These are phyloP conservation scores for Dentipellis sp. DNA, from an alignment of 768 basidiomycete species.

Conservation along the genomic window DNA sequence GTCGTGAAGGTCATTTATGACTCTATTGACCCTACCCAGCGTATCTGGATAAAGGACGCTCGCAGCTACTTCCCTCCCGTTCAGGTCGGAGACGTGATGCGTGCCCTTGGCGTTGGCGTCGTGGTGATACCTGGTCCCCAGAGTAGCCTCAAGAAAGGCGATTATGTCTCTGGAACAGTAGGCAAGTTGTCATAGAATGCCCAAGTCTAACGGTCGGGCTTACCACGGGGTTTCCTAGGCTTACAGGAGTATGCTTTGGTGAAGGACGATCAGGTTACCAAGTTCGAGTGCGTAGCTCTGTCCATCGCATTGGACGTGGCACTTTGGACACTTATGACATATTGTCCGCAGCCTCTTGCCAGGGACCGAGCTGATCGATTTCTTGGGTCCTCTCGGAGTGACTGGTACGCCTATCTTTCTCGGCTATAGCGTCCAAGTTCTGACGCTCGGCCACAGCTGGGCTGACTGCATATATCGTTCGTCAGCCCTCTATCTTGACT, in stretches of 20 bases:
- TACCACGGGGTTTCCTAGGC: constrained; percentile 29
- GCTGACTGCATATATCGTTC: constrained; percentile 84
- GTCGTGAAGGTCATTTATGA: constrained; percentile 76
- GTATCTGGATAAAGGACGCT: constrained; percentile 66
- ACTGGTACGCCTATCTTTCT: constrained; percentile 38
- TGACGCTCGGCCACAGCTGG: constrained; percentile 33
- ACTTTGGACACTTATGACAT: not conserved
- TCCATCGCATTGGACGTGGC: not conserved
- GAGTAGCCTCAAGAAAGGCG: constrained; percentile 52
- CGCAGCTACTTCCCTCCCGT: constrained; percentile 54
- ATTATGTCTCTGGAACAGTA: constrained; percentile 51
- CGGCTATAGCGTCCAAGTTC: not conserved
- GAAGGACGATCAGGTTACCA: constrained; percentile 39
- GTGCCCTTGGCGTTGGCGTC: constrained; percentile 54
- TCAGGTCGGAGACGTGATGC: constrained; percentile 50
- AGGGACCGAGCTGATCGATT: constrained; percentile 64
- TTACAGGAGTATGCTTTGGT: constrained; percentile 72
- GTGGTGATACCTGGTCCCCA: constrained; percentile 42
- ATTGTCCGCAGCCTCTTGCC: constrained; percentile 32
- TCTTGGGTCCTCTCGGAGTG: constrained; percentile 68
- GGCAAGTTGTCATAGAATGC: constrained; percentile 36
- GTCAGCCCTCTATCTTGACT: not conserved
- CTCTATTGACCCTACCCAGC: constrained; percentile 84
- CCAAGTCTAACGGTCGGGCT: not conserved
- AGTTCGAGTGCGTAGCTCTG: constrained; percentile 40